These are phyloP conservation scores for Fusarium xyrophilum DNA, from an alignment of 2,329 filamentous ascomycete species.

Conservation along the genomic window DNA sequence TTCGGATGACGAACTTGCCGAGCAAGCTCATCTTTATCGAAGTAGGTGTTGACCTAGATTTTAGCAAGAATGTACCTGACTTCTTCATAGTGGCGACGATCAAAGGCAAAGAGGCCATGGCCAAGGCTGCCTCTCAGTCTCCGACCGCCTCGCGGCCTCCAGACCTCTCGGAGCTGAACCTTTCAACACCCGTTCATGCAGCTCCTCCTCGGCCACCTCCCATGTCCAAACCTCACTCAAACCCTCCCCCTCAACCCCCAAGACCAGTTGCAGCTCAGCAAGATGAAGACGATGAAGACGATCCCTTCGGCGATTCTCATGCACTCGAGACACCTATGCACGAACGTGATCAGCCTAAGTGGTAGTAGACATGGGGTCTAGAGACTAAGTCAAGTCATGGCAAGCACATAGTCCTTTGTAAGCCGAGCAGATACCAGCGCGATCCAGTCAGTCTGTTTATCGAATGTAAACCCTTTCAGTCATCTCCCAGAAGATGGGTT, in stretches of 20 bases:
- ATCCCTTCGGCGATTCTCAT: conserved; percentile 87
- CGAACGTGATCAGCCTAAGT: conserved; percentile 44
- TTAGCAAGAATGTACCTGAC: conserved; percentile 17
- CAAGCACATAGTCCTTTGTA: not conserved
- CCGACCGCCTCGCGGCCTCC: conserved; percentile 50
- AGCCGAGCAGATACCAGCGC: not conserved
- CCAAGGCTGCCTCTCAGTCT: conserved; percentile 48
- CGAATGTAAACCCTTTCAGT: not conserved
- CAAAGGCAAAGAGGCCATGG: conserved; percentile 57
- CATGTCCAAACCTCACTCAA: conserved; percentile 35
- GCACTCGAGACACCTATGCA: conserved; percentile 57
- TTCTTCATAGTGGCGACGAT: conserved; percentile 58
- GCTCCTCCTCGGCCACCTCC: conserved; percentile 52
- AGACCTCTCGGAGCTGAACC: conserved; percentile 55
- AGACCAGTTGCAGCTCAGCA: conserved; percentile 53
- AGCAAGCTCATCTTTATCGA: conserved; percentile 70
- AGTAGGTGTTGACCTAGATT: conserved; percentile 51
- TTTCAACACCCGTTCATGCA: conserved; percentile 51
- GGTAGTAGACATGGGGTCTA: conserved; percentile 37
- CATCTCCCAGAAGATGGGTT: not conserved
- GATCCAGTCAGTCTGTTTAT: not conserved
- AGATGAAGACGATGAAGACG: conserved; percentile 79
- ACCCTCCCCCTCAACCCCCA: conserved; percentile 31
- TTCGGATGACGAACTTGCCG: conserved; percentile 71
- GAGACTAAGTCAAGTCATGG: not conserved